Evolutionary conservation across 306 rosid species (phyloP).

Genomic region (Vigna angularis): DNA sequence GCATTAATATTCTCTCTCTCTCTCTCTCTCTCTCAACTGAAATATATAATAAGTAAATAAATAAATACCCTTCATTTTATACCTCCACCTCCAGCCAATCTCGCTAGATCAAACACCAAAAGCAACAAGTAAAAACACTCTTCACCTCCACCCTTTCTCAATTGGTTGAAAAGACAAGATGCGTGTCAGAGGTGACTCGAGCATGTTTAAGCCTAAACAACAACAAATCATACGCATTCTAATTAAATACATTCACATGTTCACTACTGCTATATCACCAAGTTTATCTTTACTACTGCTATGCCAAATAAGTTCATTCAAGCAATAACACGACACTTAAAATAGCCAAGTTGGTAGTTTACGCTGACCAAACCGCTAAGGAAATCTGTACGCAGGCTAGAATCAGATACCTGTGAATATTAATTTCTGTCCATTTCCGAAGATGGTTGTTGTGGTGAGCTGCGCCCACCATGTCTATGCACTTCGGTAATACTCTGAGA

Average conservation of each 20-base stretch:
- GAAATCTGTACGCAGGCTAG: constrained; percentile 50
- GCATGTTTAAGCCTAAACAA: constrained; percentile 38
- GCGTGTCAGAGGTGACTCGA: constrained; percentile 24
- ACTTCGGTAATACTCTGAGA: constrained; percentile 60
- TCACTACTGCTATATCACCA: constrained; percentile 24
- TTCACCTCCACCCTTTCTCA: constrained; percentile 5
- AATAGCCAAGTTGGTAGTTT: constrained; percentile 45
- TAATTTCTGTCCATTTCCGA: constrained; percentile 41
- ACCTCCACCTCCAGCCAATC: constrained; percentile 15
- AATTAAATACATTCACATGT: constrained; percentile 3
- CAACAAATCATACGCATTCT: constrained; percentile 13
- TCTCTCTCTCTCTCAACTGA: neutral
- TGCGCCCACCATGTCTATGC: constrained; percentile 27
- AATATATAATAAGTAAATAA: neutral
- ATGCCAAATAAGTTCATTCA: constrained; percentile 27
- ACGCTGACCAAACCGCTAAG: constrained; percentile 45
- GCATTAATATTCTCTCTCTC: neutral
- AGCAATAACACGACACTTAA: constrained; percentile 34
- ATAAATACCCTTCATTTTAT: neutral
- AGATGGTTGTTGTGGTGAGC: constrained; percentile 44
- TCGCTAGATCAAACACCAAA: constrained; percentile 26
- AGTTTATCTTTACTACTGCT: constrained; percentile 29
- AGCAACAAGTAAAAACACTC: constrained; percentile 29
- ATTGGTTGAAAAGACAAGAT: constrained; percentile 38
- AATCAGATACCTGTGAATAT: constrained; percentile 42